Evolutionary conservation across 2,329 filamentous ascomycete genomes (phyloP), one percentile per base, ranked within the genome.

Genomic region (Arthrinium puccinioides): DNA sequence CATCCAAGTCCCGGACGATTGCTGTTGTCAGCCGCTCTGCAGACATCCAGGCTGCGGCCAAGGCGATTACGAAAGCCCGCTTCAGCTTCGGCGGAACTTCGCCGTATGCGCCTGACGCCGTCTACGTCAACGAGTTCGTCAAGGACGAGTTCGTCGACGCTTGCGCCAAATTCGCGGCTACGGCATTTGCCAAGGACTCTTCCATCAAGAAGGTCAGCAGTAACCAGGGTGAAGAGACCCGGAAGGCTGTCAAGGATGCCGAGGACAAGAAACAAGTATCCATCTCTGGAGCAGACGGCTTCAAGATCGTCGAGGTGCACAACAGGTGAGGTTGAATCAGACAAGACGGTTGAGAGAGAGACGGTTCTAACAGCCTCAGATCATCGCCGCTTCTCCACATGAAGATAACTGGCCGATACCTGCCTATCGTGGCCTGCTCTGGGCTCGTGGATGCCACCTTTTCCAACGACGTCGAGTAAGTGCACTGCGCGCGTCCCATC

Each of bases 51-150:
- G 48, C 55, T 3, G 76, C 79, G 0, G 78, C 78, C 1, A 57
- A 64, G 38, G 62, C 66, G 3, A 59, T 82, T 1, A 65, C 72
- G 1, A 60, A 58, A 1, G 74, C 77, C 2, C 63, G 75, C 3
- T 74, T 80, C 46, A 57, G 59, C 11, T 74, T 78, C 21, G 61
- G 69, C 2, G 76, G 76, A 3, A 61, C 55, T 3, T 80, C 76
- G 1, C 66, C 75, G 0, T 82, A 81, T 48, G 71, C 75, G 0
- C 79, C 79, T 0, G 77, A 82, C 47, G 21, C 80, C 0, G 70
- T 82, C 0, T 55, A 82, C 0, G 76, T 83, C n/a, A 79, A 82
- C 42, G 78, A 82, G 44, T 82, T 70, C 41, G 61, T 67, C 4
- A 72, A 73, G 56, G 63, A 70, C 38, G 61, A 65, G 0, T 79